Base-by-base conservation (phyloP, 495 filamentous ascomycete genomes). In the Pseudevernia furfuracea region DNA sequence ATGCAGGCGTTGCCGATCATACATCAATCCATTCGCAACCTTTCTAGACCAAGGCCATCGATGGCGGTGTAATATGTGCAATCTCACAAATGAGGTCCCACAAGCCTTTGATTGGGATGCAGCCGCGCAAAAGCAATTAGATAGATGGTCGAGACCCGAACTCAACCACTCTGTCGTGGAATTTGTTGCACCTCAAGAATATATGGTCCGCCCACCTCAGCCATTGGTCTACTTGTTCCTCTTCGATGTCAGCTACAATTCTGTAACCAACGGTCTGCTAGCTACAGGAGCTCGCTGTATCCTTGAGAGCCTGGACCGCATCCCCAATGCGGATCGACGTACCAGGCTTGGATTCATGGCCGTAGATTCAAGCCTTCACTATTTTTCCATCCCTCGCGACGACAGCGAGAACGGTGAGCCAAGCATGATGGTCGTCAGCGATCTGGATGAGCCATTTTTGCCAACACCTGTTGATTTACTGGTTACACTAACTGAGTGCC, bases 51-150 rank as follows among this genome's bases (percentile, higher is more conserved):
- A 97, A 74, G 93, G 93, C 25, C 94, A 98, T 78, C 84, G 94
- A 71, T 97, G 94, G 94, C 87, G 93, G 63, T 98, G 94, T 77
- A 98, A 98, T 76, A 97, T 98, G 93, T 98, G 94, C 73, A 97
- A 96, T 74, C 80, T 98, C 63, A 97, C 92, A 61, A 98, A 97
- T 72, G 94, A 98, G 71, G 95, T 98, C 21, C 94, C 94, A 12
- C 95, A 97, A 77, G 92, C 92, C 8, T 98, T 97, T 67, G 94
- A 98, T 75, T 98, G 94, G 94, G 95, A 98, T 76, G 85, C 89
- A 44, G 86, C 90, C 19, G 77, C 89, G 58, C 92, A 97, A 74
- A 92, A 93, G 81, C 87, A 85, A 34, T 84, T 94, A 30, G 95
- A 98, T 73, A 78, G 94, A 69, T 91, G 94, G 84, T 84, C 93